Evolutionary conservation across 176 grass and related monocot genomes (phyloP), one percentile per base, ranked within the genome.

Genomic region (Triticum turgidum): DNA sequence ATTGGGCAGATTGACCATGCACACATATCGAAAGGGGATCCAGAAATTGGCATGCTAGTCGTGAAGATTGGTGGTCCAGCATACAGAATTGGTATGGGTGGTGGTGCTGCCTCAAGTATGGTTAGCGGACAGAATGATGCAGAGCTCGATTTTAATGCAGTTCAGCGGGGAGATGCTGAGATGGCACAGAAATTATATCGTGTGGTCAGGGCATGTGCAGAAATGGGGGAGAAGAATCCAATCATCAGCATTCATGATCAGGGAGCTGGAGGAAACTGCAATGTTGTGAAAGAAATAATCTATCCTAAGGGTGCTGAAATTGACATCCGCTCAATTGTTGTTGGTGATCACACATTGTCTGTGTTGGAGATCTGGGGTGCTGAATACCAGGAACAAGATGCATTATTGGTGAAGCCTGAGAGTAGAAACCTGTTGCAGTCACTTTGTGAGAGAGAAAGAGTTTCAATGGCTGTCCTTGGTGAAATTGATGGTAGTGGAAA

Each of bases 231-330:
- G 29, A 83, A 61, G 17, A 98, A 98, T 49, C 96, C 93, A 85
- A 98, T 98, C 18, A 91, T 95, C 69, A 98, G 93, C 78, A 98
- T 98, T 86, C 96, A 98, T 87, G 96, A 98, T 71, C 96, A 98
- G 83, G 96, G 96, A 9, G 96, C 93, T n/a, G 96, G 96, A 51
- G 96, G 96, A 59, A 98, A 98, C 45, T 98, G 93, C 73, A 98
- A 95, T 84, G 93, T 98, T 27, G 93, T 98, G 93, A 80, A 93
- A 95, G 69, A 82, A 82, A 82, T 82, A 69, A 69, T 82, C 44
- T 96, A 96, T 73, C 96, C 96, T 17, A 84, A 92, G 52, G 93
- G 96, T 63, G 96, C 92, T 84, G 90, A 96, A 91, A 98, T 98
- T 70, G 93, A 96, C 70, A 92, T 98, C 42, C 85, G 93, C 11